Evolutionary conservation across 352 stramenopile genomes (phyloP), one percentile per base, ranked within the genome.

Genomic region (Phytophthora europaea): DNA sequence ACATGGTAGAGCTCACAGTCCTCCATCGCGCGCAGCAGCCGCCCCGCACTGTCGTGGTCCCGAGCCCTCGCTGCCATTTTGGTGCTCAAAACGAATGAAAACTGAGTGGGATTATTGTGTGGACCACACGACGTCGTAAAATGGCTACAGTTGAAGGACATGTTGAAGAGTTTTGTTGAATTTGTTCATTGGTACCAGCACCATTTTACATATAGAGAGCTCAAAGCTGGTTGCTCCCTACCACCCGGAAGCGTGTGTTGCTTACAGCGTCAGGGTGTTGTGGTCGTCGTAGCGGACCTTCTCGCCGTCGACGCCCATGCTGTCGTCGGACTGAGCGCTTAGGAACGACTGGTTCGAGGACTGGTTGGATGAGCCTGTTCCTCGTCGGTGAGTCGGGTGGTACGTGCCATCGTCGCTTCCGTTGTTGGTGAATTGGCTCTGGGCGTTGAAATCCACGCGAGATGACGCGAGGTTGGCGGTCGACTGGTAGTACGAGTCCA

Each of bases 281-380:
- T 75, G 50, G 28, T 70, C 58, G n/a, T 75, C 61, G 12, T 54
- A 40, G 28, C 52, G 66, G 6, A 61, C 55, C 55, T 70, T 81
- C 33, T 81, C 65, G 28, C 90, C 81, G 67, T 90, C 88, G 51
- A 88, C 92, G 8, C 68, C 82, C 10, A 75, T 68, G 23, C 88
- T 89, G 48, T 92, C 85, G 31, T 92, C 81, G 2, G 87, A 94
- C 4, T 80, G 82, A 55, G 79, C 71, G 53, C 87, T 94, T 36
- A 89, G 52, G 26, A 86, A 81, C 15, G 86, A 93, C 51, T 82
- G 71, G 65, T 87, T 72, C 40, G 85, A 86, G 36, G 84, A 94
- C 36, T 79, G 75, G 61, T 85, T 70, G 45, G 84, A 88, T 31
- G 83, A 78, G 26, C 40, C 59, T 28, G 75, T 83, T 65, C 82